Evolutionary conservation across 2,329 filamentous ascomycete species (phyloP), one percentile per base, ranked within the genome.

Genomic region (Lecanoromycetidae sp.): DNA sequence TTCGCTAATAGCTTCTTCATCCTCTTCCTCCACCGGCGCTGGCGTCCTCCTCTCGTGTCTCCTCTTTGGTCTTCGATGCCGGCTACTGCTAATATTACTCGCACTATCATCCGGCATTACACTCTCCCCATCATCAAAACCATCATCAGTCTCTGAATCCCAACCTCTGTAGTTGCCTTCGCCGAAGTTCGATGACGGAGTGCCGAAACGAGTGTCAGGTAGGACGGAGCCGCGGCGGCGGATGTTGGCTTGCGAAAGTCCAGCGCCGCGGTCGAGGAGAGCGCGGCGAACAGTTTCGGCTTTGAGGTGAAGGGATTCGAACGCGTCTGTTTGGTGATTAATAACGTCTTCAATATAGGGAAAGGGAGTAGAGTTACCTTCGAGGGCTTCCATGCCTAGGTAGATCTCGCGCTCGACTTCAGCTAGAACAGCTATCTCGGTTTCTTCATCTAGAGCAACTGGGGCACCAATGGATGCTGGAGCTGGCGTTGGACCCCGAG

Each of bases 391-490:
- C 90, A 96, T 96, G 52, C 88, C 86, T 27, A 79, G 75, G 65
- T 90, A 95, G 49, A 96, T 94, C 59, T 94, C 87, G 5, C 87
- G 79, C 65, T 96, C 90, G 32, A 95, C 80, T 65, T 95, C 90
- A 6, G 87, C 87, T 5, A 95, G 74, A 1, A 85, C 84, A 0
- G 84, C 84, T 57, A 95, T 88, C 62, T 95, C 90, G 45, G 85
- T 86, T 59, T 96, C 90, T 63, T 96, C 90, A 60, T 95, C 90
- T 49, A 94, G 77, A 3, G 87, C 88, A 3, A 96, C 88, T 2
- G 80, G 82, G 0, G 79, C 82, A n/a, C 80, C 68, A 49, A 76
- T 77, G 0, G 76, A 75, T 1, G 75, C 72, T 0, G 71, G 69
- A 0, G 58, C 63, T 19, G 63, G 66, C 25, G 78, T 84, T 0